Evolutionary conservation across 2,329 filamentous ascomycete species (phyloP), one percentile per base, ranked within the genome.

Genomic region (Colletotrichum lindemuthianum): DNA sequence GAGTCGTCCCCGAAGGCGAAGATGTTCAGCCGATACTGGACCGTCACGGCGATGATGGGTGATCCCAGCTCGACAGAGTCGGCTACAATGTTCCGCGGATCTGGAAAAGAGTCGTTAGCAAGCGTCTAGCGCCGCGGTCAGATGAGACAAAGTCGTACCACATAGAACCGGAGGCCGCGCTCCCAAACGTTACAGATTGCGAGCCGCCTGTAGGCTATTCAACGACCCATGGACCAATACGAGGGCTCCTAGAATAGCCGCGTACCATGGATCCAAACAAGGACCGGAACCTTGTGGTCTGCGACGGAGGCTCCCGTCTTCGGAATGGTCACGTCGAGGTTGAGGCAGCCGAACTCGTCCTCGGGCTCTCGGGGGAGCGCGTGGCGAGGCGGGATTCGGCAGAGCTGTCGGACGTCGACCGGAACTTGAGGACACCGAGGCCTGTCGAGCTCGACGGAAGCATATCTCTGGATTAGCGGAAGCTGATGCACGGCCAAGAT

Each of bases 181-280:
- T 79, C 39, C 77, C 80, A 60, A 80, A 82, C 0, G 79, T 81
- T 6, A 82, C 73, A 1, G 78, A 72, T 52, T 82, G 80, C 3
- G 79, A 81, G 9, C 80, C 80, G 9, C 78, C 73, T 75, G 12
- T n/a, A 43, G 8, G 8, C 39, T 16, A 16, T 34, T 52, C 16
- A 39, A 1, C 7, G 6, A 67, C 74, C 74, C 81, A 63, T 83
- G 78, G 13, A 83, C 79, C 79, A 80, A 83, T 10, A 82, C 63
- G 8, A 82, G 49, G 9, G 82, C 79, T 24, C 24, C 24, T 24
- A 24, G 24, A 24, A 24, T 5, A 40, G n/a, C 16, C 40, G 1
- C 7, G 6, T 67, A 74, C 81, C 81, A 63, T 83, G 78, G 13
- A 83, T 79, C 79, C 80, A 83, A 10, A 82, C 63, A 8, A 82